Evolutionary conservation across 495 filamentous ascomycete genomes (phyloP), one percentile per base, ranked within the genome.

Genomic region (Echria macrotheca): DNA sequence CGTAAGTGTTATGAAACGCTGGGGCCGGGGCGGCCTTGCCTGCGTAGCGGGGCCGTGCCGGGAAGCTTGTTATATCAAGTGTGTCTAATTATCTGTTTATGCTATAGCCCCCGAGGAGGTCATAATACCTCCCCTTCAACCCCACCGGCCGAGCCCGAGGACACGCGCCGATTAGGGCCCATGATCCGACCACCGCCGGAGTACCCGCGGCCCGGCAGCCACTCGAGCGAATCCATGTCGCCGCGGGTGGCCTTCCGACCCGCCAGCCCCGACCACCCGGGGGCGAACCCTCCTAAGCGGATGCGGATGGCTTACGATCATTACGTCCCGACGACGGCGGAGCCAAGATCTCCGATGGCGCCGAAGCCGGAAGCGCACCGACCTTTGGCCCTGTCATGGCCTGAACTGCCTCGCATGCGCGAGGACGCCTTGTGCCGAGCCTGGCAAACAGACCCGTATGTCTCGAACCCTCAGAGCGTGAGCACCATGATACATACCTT

Each of bases 361-460:
- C 58, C 64, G 17, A 57, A 60, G 36, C 59, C 66, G 0, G 69
- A 71, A 19, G 52, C 65, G 33, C 55, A 59, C 15, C 56, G 55
- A 47, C 49, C 59, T n/a, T n/a, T n/a, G 9, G 45, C 58, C 12
- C 38, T 56, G 26, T 54, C 64, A n/a, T 74, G 69, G 70, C 62
- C 63, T 17, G 71, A 72, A 43, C 39, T 73, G 31, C 63, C 71
- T 46, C 63, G 68, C 31, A 66, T 72, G 19, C 67, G 62, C 18
- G 68, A 69, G 38, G 76, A 80, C 44, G 73, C 75, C 24, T 59
- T 83, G 40, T 61, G 70, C 19, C 64, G 69, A 22, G 74, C 78
- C 46, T 85, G 80, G 84, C 75, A 80, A 49, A 66, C 74, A 47
- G 83, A 89, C 58, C 79, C 83, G 47, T 85, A 79, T 58, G 74